phyloP scores from a whole-genome alignment of 495 filamentous ascomycete genomes.

The Aspergillus bertholletiae region DNA sequence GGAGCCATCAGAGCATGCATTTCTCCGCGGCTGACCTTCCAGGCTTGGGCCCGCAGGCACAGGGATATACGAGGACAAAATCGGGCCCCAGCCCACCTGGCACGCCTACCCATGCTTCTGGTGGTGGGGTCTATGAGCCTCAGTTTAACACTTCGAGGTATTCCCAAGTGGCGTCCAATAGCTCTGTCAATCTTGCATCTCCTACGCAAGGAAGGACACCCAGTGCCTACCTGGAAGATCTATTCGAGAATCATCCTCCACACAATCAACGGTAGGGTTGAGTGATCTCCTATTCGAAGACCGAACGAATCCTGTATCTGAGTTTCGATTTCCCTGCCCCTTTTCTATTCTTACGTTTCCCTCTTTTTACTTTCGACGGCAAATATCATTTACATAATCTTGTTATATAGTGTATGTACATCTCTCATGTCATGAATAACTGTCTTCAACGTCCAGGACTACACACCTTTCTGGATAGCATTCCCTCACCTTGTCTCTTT shows the following conservation, averaged over 20 bases:
- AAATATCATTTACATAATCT: constrained; percentile 1
- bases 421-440: not conserved
- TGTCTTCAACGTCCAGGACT: not conserved
- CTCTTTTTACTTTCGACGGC: not conserved
- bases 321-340: not conserved
- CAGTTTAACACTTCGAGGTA: constrained; percentile 28
- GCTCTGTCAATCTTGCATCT: constrained; percentile 63
- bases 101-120: constrained; percentile 57
- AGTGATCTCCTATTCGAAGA: not conserved
- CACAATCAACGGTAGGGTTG: constrained; percentile 7
- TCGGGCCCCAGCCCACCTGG: constrained; percentile 60
- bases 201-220: constrained; percentile 74
- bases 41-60: constrained; percentile 22
- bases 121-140: constrained; percentile 27
- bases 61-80: constrained; percentile 36
- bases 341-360: not conserved
- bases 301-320: constrained; percentile 2
- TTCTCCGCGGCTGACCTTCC: constrained; percentile 13
- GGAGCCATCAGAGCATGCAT: constrained; percentile 20
- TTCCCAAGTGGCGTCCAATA: constrained; percentile 53
- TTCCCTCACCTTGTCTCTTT: not conserved
- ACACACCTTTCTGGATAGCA: not conserved
- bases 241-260: constrained; percentile 68
- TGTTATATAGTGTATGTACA: not conserved
- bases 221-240: constrained; percentile 88